phyloP scores from a whole-genome alignment of 2,329 filamentous ascomycete species.

The Arthrinium puccinioides region DNA sequence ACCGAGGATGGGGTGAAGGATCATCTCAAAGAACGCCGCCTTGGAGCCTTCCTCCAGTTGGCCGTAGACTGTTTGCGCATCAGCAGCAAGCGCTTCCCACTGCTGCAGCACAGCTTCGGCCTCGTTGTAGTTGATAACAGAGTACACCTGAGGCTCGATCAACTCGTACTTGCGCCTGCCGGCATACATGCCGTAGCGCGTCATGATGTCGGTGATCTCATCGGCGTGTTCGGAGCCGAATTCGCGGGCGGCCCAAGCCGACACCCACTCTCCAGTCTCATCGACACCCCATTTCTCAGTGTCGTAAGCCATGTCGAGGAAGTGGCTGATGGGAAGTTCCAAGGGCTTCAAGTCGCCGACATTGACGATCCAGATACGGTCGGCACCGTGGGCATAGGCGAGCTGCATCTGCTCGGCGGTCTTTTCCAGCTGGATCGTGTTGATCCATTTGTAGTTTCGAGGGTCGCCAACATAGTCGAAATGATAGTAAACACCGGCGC shows the following conservation, averaged over 20 bases:
- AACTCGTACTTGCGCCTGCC: constrained; percentile 54
- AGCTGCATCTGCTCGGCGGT: constrained; percentile 60
- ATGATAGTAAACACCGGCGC: constrained; percentile 53
- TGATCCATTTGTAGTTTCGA: constrained; percentile 56
- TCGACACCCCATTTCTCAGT: constrained; percentile 47
- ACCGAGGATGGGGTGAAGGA: constrained; percentile 51
- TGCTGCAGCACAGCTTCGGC: constrained; percentile 46
- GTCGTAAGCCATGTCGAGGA: constrained; percentile 62
- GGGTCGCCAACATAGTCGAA: constrained; percentile 50
- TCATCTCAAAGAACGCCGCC: constrained; percentile 55
- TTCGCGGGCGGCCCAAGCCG: constrained; percentile 48
- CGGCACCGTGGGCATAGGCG: constrained; percentile 48
- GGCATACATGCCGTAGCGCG: constrained; percentile 48
- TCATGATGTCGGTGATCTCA: constrained; percentile 43
- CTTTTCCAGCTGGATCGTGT: constrained; percentile 58
- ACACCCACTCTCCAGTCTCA: constrained; percentile 48
- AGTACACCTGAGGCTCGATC: constrained; percentile 48
- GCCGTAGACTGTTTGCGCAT: constrained; percentile 50
- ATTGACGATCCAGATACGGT: constrained; percentile 58
- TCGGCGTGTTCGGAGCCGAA: constrained; percentile 42
- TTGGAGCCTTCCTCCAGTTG: constrained; percentile 39
- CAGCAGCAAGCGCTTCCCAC: constrained; percentile 43
- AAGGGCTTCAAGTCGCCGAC: constrained; percentile 56
- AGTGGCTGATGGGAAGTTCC: constrained; percentile 61
- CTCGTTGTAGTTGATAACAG: constrained; percentile 53